These are phyloP conservation scores for Solanum corneliomulleri DNA, from an alignment of 257 asterid genomes.

Conservation along the genomic window DNA sequence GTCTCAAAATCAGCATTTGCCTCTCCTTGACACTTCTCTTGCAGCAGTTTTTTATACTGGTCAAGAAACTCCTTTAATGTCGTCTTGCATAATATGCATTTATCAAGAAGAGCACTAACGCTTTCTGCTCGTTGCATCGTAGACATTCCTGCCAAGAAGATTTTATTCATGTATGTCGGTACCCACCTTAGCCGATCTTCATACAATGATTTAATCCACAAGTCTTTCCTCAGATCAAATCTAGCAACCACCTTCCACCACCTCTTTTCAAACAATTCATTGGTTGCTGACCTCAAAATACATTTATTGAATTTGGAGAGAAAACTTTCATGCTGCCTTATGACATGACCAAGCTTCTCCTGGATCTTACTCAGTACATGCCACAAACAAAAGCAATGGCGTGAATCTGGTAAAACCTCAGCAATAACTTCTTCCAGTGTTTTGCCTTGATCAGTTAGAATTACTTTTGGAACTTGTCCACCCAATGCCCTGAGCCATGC, in stretches of 20 bases:
- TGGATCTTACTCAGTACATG: constrained; percentile 30
- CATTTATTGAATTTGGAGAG: constrained; percentile 26
- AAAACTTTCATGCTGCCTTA: constrained; percentile 25
- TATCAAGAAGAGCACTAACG: constrained; percentile 19
- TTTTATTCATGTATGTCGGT: constrained; percentile 23
- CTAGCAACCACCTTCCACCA: constrained; percentile 34
- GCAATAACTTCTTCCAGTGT: constrained; percentile 28
- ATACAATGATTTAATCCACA: constrained; percentile 29
- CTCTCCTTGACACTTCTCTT: constrained; percentile 38
- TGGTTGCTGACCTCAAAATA: constrained; percentile 31
- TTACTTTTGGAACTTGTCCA: constrained; percentile 43
- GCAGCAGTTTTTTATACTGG: constrained; percentile 18
- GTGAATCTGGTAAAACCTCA: constrained; percentile 34
- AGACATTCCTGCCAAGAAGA: constrained; percentile 38
- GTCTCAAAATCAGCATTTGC: constrained; percentile 33
- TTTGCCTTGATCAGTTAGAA: constrained; percentile 38
- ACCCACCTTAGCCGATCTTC: constrained; percentile 43
- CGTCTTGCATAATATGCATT: constrained; percentile 26
- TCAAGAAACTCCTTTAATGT: constrained; percentile 27
- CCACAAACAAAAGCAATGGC: constrained; percentile 44
- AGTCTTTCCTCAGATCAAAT: constrained; percentile 29
- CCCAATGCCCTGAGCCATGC: constrained; percentile 41
- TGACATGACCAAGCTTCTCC: constrained; percentile 30
- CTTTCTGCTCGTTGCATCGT: constrained; percentile 20
- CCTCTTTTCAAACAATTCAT: constrained; percentile 30